phyloP scores from a whole-genome alignment of 2,329 filamentous ascomycete genomes.

The Colletotrichum navitas region DNA sequence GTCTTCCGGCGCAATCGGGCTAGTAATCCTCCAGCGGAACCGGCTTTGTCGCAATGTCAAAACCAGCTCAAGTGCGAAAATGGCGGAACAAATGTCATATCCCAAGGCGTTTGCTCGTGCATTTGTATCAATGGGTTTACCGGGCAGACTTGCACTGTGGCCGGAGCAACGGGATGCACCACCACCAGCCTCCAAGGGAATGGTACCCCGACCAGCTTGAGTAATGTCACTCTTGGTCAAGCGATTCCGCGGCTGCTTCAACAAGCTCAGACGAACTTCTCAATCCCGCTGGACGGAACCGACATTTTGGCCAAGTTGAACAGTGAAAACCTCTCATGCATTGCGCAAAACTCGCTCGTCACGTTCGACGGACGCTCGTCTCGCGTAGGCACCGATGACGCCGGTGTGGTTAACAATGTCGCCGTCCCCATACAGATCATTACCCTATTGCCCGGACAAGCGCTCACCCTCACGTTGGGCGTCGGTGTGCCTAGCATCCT shows the following conservation, averaged over 20 bases:
- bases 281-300: constrained; percentile 78
- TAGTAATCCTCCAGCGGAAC: constrained; percentile 50
- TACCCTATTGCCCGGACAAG: constrained; percentile 47
- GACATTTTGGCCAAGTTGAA: constrained; percentile 83
- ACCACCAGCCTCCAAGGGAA: constrained; percentile 61
- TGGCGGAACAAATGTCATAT: constrained; percentile 81
- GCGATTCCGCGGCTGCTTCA: constrained; percentile 81
- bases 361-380: constrained; percentile 76
- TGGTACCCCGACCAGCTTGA: constrained; percentile 55
- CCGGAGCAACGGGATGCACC: constrained; percentile 64
- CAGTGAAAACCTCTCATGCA: constrained; percentile 80
- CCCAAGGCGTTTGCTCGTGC: constrained; percentile 80
- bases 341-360: constrained; percentile 87
- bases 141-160: constrained; percentile 63
- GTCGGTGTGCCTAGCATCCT: constrained; percentile 43
- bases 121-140: constrained; percentile 92
- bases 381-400: constrained; percentile 49
- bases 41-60: constrained; percentile 67
- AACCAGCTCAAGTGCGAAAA: constrained; percentile 77
- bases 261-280: constrained; percentile 75
- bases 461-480: constrained; percentile 52
- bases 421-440: constrained; percentile 45
- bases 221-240: constrained; percentile 83
- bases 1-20: constrained; percentile 66
- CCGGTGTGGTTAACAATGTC: constrained; percentile 41